These are phyloP conservation scores for Phytophthora kernoviae DNA, from an alignment of 352 stramenopile species.

Conservation along the genomic window DNA sequence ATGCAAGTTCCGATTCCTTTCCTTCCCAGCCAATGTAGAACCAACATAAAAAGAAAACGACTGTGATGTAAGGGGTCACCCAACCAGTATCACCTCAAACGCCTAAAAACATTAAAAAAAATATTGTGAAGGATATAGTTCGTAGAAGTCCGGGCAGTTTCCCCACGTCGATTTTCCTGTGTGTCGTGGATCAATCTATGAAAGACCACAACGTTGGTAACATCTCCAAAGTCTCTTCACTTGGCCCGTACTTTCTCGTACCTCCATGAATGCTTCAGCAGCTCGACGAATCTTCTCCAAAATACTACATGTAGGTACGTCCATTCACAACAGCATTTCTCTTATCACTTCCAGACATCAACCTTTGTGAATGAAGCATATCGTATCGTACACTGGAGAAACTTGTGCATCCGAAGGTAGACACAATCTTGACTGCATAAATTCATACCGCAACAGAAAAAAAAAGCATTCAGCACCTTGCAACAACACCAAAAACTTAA, in stretches of 20 bases:
- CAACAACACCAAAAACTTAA: not conserved
- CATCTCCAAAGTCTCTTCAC: not conserved
- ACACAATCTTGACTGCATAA: conserved; percentile 23
- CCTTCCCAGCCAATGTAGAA: conserved; percentile 57
- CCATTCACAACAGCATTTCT: not conserved
- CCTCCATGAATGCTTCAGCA: conserved; percentile 54
- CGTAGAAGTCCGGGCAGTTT: conserved; percentile 56
- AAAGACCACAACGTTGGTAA: conserved; percentile 1
- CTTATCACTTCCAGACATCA: not conserved
- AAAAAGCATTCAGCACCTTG: not conserved
- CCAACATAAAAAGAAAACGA: conserved; percentile 2
- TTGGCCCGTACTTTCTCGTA: conserved; percentile 5
- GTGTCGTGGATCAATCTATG: conserved; percentile 47
- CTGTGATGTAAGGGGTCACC: conserved; percentile 28
- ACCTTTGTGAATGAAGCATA: not conserved
- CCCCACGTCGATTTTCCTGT: conserved; percentile 46
- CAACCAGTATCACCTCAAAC: not conserved
- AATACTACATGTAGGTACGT: conserved; percentile 23
- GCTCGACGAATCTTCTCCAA: conserved; percentile 59
- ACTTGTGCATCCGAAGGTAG: conserved; percentile 21
- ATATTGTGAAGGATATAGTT: conserved; percentile 57
- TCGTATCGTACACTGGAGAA: conserved; percentile 25
- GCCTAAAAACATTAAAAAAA: not conserved
- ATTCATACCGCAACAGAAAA: not conserved
- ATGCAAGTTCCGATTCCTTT: conserved; percentile 36